Evolutionary conservation across 352 stramenopile genomes (phyloP).

Genomic region (Globisporangium okanoganense): DNA sequence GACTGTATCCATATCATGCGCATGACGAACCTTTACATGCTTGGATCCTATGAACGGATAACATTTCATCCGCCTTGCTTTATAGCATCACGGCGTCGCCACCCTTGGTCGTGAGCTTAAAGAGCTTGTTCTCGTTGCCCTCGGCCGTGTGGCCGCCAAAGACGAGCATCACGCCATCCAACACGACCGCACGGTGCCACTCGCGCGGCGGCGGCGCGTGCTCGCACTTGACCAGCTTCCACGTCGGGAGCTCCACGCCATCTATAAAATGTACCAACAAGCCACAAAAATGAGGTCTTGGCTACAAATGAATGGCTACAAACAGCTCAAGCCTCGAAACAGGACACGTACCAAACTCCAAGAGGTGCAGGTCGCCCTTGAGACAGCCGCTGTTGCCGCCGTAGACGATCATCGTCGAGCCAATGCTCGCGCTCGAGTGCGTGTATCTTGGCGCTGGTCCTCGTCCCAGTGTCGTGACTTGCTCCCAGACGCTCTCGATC

Average conservation of each 20-base stretch:
- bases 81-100: neutral
- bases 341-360: conserved; percentile 33
- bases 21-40: neutral
- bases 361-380: conserved; percentile 49
- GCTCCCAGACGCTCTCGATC: conserved; percentile 39
- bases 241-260: conserved; percentile 30
- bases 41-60: too few relatives aligned
- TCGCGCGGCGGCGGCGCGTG: conserved; percentile 36
- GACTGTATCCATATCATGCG: neutral
- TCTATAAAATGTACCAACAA: conserved; percentile 12
- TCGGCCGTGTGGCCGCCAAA: conserved; percentile 46
- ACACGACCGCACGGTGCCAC: conserved; percentile 46
- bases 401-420: conserved; percentile 48
- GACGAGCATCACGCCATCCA: conserved; percentile 42
- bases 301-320: neutral
- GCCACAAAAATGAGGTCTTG: neutral
- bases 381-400: conserved; percentile 56
- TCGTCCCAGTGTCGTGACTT: conserved; percentile 32
- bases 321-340: neutral
- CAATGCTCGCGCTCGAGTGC: conserved; percentile 42
- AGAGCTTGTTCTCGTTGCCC: conserved; percentile 50
- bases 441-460: conserved; percentile 45
- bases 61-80: too few relatives aligned
- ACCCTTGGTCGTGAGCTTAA: conserved; percentile 12
- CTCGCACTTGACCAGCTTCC: conserved; percentile 42